A percentile compares a stretch with the other conserved stretches of the same genome.
Conservation (phyloP, 1,284 basidiomycete species). For the Blastosporella zonata region DNA sequence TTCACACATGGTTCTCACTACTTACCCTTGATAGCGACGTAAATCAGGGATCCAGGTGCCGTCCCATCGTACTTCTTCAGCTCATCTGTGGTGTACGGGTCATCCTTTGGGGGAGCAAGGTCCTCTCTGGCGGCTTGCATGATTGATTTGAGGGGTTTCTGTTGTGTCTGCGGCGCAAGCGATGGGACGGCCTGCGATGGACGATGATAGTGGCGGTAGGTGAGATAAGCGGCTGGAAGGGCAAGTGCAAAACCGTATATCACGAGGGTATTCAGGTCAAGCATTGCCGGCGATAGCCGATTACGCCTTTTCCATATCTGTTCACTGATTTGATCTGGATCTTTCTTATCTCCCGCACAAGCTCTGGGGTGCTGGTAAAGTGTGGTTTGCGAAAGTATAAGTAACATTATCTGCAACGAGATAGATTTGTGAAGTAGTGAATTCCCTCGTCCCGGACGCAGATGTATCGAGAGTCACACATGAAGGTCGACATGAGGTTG, state of each 20-base stretch:
- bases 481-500: no score
- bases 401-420: no score
- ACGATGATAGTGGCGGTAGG: constrained; percentile 21
- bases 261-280: constrained; percentile 24
- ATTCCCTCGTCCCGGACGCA: no score
- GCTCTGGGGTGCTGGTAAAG: no score
- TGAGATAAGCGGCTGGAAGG: constrained; percentile 31
- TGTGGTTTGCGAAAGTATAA: no score
- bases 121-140: constrained; percentile 65
- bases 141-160: constrained; percentile 53
- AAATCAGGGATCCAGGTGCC: constrained; percentile 66
- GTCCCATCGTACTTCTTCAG: constrained; percentile 72
- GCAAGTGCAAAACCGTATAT: constrained; percentile 31
- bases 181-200: constrained; percentile 2
- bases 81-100: constrained; percentile 69
- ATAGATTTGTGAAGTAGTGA: no score
- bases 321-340: not conserved
- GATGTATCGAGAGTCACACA: no score
- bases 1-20: not conserved
- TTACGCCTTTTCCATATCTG: not conserved
- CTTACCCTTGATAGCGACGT: constrained; percentile 85
- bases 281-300: constrained; percentile 31
- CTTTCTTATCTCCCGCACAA: not conserved
- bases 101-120: constrained; percentile 74
- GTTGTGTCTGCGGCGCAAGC: constrained; percentile 21